These are phyloP conservation scores for Anisogramma anomala DNA, from an alignment of 2,329 filamentous ascomycete genomes.

Conservation along the genomic window DNA sequence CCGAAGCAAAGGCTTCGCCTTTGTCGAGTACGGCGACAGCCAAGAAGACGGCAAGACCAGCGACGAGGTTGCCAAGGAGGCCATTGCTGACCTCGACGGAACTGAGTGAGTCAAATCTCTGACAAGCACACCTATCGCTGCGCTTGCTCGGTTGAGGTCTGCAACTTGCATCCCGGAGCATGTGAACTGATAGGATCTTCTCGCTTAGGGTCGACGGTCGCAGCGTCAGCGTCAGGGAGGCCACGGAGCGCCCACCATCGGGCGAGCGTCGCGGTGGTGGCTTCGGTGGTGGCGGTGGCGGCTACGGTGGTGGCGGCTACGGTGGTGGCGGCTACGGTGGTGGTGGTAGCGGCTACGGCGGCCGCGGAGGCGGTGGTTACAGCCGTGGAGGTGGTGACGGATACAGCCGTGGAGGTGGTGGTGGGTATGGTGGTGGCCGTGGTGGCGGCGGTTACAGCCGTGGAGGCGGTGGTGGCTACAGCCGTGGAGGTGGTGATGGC, in stretches of 20 bases:
- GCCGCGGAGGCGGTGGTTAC: neutral
- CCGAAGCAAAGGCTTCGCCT: constrained; percentile 1
- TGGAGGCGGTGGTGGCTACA: no score
- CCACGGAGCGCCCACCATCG: neutral
- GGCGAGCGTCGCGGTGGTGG: neutral
- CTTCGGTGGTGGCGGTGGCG: neutral
- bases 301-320: neutral
- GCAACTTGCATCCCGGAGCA: neutral
- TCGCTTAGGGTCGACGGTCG: neutral
- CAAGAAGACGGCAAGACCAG: neutral
- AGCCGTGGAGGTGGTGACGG: neutral
- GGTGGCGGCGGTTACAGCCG: no score
- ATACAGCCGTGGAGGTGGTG: no score
- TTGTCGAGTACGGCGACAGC: constrained; percentile 1
- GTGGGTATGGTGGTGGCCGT: no score
- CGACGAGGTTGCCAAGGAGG: neutral
- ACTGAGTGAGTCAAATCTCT: neutral
- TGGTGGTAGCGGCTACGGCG: neutral
- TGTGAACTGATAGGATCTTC: neutral
- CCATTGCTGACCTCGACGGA: neutral
- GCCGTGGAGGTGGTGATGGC: no score
- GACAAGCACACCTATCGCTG: neutral
- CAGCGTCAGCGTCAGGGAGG: neutral
- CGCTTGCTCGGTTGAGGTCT: neutral
- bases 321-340: neutral